These are phyloP conservation scores for Larix kaempferi DNA, from an alignment of 75 land plant species.

Conservation along the genomic window DNA sequence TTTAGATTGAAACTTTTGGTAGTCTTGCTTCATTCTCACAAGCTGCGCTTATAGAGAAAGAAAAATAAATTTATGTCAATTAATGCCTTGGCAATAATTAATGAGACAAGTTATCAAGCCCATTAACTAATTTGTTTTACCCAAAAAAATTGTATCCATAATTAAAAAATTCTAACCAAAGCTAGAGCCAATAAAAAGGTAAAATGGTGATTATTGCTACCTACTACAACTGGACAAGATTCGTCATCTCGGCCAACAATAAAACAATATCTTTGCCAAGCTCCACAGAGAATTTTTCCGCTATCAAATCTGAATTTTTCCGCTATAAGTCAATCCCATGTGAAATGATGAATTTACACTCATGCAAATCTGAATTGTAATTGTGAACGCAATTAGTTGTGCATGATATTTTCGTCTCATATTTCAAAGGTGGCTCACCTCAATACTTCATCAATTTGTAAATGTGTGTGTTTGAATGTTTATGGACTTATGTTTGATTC, in stretches of 20 bases:
- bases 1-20: slow-evolving; percentile 66
- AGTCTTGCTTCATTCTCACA: slow-evolving; percentile 80
- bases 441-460: too few species aligned
- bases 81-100: neutral
- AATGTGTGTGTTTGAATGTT: too few species aligned
- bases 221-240: slow-evolving; percentile 77
- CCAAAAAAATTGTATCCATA: neutral
- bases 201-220: neutral
- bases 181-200: neutral
- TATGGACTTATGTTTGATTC: too few species aligned
- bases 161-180: neutral
- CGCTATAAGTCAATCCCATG: too few species aligned
- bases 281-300: slow-evolving; percentile 88
- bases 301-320: too few species aligned
- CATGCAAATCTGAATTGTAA: too few species aligned
- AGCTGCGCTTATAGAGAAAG: too few species aligned
- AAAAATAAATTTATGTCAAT: neutral
- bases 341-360: too few species aligned
- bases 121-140: neutral
- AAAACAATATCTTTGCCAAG: slow-evolving; percentile 70
- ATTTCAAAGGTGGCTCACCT: too few species aligned
- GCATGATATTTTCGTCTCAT: too few species aligned
- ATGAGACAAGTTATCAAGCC: neutral
- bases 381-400: too few species aligned
- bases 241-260: slow-evolving; percentile 82